These are phyloP conservation scores for Sicyos edulis DNA, from an alignment of 306 rosid species.

Conservation along the genomic window DNA sequence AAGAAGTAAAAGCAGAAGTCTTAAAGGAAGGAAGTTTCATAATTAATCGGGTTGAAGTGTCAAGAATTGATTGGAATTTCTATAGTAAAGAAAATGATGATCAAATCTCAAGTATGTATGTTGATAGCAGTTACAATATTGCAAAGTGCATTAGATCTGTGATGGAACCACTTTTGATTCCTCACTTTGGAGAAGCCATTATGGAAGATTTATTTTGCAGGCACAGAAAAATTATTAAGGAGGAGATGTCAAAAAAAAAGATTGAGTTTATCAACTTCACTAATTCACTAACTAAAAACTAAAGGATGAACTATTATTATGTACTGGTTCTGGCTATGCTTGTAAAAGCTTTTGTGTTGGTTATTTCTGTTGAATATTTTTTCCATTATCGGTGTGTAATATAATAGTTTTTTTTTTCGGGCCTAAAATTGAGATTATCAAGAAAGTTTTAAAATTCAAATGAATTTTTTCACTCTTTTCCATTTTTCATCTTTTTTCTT, in stretches of 20 bases:
- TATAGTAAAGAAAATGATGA: background rate
- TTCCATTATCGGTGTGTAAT: too few relatives aligned
- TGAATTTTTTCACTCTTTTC: too few relatives aligned
- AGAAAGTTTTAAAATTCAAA: too few relatives aligned
- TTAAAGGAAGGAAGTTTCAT: slow-evolving; percentile 37
- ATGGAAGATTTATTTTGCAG: slow-evolving; percentile 34
- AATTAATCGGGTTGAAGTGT: background rate
- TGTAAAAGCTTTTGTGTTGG: too few relatives aligned
- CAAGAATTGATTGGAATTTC: slow-evolving; percentile 30
- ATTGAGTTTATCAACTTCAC: background rate
- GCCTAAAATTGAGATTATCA: too few relatives aligned
- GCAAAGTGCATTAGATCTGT: slow-evolving; percentile 29
- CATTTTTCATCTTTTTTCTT: too few relatives aligned
- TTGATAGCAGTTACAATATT: background rate
- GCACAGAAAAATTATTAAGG: slow-evolving; percentile 7
- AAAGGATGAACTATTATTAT: too few relatives aligned
- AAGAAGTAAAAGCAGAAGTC: slow-evolving; percentile 34
- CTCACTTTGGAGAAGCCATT: slow-evolving; percentile 27
- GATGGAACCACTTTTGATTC: slow-evolving; percentile 31
- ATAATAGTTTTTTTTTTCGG: too few relatives aligned
- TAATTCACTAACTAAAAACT: background rate
- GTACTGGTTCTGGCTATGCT: too few relatives aligned
- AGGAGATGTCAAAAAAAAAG: slow-evolving; percentile 21
- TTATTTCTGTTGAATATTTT: too few relatives aligned
- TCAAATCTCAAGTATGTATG: background rate